Conservation (phyloP, 306 rosid genomes). For the Pterocarpus macrocarpus region DNA sequence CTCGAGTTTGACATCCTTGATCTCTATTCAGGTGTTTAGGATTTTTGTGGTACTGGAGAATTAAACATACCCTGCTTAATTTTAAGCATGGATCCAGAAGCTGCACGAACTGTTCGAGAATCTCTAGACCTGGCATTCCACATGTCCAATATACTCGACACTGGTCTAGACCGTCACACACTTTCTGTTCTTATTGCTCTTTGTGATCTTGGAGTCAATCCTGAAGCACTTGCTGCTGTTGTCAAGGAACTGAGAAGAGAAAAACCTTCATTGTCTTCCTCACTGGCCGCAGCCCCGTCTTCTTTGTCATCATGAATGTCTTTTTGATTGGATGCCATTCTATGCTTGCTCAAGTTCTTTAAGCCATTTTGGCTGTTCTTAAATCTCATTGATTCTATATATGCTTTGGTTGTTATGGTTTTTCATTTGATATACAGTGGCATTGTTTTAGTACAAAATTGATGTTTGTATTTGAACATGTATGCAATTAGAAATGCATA, state of each 20-base stretch:
- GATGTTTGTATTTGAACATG: background rate
- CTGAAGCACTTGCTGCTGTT: constrained; percentile 79
- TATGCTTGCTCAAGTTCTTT: constrained; percentile 22
- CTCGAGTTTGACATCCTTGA: background rate
- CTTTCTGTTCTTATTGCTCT: constrained; percentile 84
- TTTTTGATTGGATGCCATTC: background rate
- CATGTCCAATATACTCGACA: constrained; percentile 73
- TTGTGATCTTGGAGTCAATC: constrained; percentile 83
- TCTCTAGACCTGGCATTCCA: constrained; percentile 82
- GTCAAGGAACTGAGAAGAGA: constrained; percentile 72
- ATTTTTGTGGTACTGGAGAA: constrained; percentile 14
- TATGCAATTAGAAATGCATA: background rate
- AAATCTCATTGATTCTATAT: background rate
- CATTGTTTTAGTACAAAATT: background rate
- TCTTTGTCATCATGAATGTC: constrained; percentile 39
- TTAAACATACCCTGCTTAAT: background rate
- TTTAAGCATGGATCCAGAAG: constrained; percentile 68
- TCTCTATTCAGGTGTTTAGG: background rate
- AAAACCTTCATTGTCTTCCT: constrained; percentile 41
- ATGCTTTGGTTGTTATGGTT: background rate
- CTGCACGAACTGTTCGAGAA: constrained; percentile 72
- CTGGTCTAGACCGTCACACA: constrained; percentile 78
- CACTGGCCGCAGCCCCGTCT: constrained; percentile 32
- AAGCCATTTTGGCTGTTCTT: constrained; percentile 11
- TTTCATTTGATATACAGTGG: background rate